Percentiles rank a stretch among this genome's conserved stretches.
Conservation (phyloP, 2,329 filamentous ascomycete genomes). For the Torrubiella hemipterigena region DNA sequence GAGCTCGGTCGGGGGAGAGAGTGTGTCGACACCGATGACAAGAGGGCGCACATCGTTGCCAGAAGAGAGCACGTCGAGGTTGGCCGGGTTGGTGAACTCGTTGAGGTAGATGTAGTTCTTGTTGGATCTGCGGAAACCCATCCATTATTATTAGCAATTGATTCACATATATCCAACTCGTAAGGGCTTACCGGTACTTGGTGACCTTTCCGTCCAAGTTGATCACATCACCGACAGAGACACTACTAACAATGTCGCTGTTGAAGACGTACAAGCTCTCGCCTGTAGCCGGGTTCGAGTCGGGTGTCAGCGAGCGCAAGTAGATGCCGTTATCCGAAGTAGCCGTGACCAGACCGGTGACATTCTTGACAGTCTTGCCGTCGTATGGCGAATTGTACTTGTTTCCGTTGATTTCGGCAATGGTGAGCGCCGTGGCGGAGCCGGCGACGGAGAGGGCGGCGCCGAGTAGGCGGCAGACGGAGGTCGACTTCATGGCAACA, state of each 20-base stretch:
- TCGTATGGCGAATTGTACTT: slow-evolving; percentile 49
- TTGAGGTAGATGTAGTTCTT: slow-evolving; percentile 50
- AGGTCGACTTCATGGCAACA: slow-evolving; percentile 15
- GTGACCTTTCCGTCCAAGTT: slow-evolving; percentile 45
- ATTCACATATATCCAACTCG: neutral
- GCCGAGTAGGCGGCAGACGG: slow-evolving; percentile 8
- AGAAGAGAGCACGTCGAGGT: slow-evolving; percentile 39
- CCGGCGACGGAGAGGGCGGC: slow-evolving; percentile 16
- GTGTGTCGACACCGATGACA: slow-evolving; percentile 46
- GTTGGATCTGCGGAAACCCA: slow-evolving; percentile 28
- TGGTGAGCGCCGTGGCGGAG: slow-evolving; percentile 29
- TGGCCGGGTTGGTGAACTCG: slow-evolving; percentile 44
- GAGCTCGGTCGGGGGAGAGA: slow-evolving; percentile 46
- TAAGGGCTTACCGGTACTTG: slow-evolving; percentile 35
- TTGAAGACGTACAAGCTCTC: slow-evolving; percentile 57
- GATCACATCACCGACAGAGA: slow-evolving; percentile 51
- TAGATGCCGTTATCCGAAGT: slow-evolving; percentile 51
- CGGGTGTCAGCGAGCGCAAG: slow-evolving; percentile 46
- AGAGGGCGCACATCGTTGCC: slow-evolving; percentile 43
- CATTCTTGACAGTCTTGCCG: slow-evolving; percentile 41
- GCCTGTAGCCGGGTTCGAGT: slow-evolving; percentile 44
- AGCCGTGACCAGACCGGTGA: slow-evolving; percentile 54
- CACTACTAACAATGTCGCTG: slow-evolving; percentile 32
- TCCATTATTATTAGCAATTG: neutral
- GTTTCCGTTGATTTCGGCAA: slow-evolving; percentile 55